phyloP scores from a whole-genome alignment of 805 yeast genomes.

The Lachancea meyersii region DNA sequence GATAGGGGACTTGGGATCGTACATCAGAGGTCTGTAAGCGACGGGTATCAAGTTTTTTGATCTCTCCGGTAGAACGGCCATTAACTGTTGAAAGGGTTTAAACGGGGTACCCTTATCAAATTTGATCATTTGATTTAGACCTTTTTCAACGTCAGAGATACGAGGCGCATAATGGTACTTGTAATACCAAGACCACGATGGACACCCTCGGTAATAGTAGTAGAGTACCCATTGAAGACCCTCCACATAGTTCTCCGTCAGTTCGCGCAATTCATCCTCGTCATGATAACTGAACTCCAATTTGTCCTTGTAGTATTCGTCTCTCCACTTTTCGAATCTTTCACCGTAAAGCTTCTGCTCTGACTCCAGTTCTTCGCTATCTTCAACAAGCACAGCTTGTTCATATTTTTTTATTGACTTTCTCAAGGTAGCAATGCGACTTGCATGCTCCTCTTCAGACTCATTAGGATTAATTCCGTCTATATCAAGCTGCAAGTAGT shows the following conservation, averaged over 20 bases:
- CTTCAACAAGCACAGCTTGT: slow-evolving; percentile 52
- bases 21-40: slow-evolving; percentile 75
- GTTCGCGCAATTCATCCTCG: slow-evolving; percentile 49
- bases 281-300: slow-evolving; percentile 61
- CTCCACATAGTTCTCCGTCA: slow-evolving; percentile 78
- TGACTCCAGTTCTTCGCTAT: slow-evolving; percentile 42
- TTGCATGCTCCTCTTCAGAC: slow-evolving; percentile 56
- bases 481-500: slow-evolving; percentile 57
- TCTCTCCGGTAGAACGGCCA: slow-evolving; percentile 96
- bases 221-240: slow-evolving; percentile 96
- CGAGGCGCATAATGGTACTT: slow-evolving; percentile 90
- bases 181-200: slow-evolving; percentile 95
- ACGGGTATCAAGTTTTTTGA: slow-evolving; percentile 73
- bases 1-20: slow-evolving; percentile 79
- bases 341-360: slow-evolving; percentile 61
- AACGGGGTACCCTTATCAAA: slow-evolving; percentile 76
- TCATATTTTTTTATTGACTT: slow-evolving; percentile 58
- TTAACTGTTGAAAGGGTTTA: slow-evolving; percentile 88
- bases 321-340: slow-evolving; percentile 78
- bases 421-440: slow-evolving; percentile 46
- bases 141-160: slow-evolving; percentile 76
- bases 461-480: slow-evolving; percentile 70
- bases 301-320: slow-evolving; percentile 77
- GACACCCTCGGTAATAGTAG: slow-evolving; percentile 85
- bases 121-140: slow-evolving; percentile 55